Percentiles rank a stretch among this genome's conserved stretches.
phyloP scores from a whole-genome alignment of 306 rosid genomes.

The Sindora glabra region DNA sequence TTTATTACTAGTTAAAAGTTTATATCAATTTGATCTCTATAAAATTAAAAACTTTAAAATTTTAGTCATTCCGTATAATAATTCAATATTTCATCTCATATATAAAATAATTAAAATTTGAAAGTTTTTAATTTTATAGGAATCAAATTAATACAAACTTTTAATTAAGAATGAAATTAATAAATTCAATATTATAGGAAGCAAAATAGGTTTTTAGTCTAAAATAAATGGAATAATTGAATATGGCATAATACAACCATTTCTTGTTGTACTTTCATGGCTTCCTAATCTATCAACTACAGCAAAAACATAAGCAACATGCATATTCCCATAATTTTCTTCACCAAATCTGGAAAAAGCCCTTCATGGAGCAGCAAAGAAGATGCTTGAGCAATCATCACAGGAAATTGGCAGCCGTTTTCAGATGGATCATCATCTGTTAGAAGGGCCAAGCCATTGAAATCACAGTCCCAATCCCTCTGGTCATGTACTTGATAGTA shows the following conservation, averaged over 20 bases:
- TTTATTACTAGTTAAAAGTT: too few relatives aligned
- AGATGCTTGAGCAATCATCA: conserved; percentile 48
- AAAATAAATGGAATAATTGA: neutral
- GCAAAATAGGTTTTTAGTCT: too few relatives aligned
- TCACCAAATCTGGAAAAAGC: neutral
- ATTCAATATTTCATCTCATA: too few relatives aligned
- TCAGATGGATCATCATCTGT: conserved; percentile 64
- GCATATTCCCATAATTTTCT: conserved; percentile 19
- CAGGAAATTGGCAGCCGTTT: conserved; percentile 53
- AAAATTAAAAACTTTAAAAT: too few relatives aligned
- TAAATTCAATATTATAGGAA: too few relatives aligned
- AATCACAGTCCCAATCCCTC: conserved; percentile 55
- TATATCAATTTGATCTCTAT: too few relatives aligned
- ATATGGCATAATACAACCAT: neutral
- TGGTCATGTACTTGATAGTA: conserved; percentile 68
- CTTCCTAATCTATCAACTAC: conserved; percentile 9
- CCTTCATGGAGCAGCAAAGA: conserved; percentile 22
- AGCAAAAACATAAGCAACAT: conserved; percentile 26
- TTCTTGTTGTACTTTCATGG: neutral
- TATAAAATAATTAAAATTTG: too few relatives aligned
- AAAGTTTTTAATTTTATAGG: too few relatives aligned
- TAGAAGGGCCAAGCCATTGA: conserved; percentile 52
- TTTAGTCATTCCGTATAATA: too few relatives aligned
- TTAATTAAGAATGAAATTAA: too few relatives aligned
- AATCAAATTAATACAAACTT: too few relatives aligned